phyloP scores from a whole-genome alignment of 176 grass and related monocot species.

The Aegilops speltoides region DNA sequence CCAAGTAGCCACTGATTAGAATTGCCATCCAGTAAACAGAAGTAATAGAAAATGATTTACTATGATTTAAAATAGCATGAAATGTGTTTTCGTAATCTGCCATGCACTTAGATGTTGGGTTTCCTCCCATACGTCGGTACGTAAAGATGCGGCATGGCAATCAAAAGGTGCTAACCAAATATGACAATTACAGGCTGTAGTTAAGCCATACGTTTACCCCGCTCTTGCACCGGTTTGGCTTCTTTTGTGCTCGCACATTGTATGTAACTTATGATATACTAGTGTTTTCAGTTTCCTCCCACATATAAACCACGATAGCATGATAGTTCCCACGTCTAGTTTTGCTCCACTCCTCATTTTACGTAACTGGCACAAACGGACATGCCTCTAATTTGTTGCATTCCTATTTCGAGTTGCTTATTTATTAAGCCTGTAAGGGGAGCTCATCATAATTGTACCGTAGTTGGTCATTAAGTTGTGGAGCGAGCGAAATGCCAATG shows the following conservation, averaged over 20 bases:
- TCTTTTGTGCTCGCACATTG: neutral
- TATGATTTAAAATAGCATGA: no score
- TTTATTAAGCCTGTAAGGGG: neutral
- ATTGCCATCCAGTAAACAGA: slow-evolving; percentile 60
- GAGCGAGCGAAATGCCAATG: neutral
- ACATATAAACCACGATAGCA: no score
- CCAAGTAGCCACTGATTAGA: slow-evolving; percentile 58
- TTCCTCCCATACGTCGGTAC: no score
- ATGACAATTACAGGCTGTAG: no score
- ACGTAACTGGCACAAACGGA: neutral
- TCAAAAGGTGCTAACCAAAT: no score
- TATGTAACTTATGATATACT: neutral
- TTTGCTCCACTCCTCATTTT: neutral
- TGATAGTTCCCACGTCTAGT: neutral
- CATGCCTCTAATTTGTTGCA: neutral
- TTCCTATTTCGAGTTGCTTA: neutral
- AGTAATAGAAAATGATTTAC: no score
- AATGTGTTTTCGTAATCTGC: neutral
- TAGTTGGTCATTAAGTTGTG: neutral
- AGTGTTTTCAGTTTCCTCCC: neutral
- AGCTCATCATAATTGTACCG: neutral
- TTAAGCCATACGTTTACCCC: no score
- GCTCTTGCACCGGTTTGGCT: no score
- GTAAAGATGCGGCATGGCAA: no score
- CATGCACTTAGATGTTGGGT: no score